Percentiles rank a stretch among this genome's conserved stretches.
Conservation (phyloP, 371 early-diverging fungal genomes). For the Apophysomyces sp. region DNA sequence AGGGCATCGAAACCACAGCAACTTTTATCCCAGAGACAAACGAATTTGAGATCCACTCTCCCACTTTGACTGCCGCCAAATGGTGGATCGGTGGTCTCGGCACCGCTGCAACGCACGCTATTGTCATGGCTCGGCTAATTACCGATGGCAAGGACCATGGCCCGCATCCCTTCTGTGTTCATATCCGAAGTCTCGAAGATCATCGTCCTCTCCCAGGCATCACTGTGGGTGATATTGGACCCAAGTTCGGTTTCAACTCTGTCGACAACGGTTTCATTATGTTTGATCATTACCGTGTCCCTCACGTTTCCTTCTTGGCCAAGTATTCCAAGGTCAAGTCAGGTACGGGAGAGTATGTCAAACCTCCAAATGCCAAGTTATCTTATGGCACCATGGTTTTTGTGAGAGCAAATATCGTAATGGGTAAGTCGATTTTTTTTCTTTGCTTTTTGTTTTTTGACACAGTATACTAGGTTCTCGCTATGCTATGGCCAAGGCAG, state of each 20-base stretch:
- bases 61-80: slow-evolving; percentile 71
- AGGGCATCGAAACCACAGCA: slow-evolving; percentile 86
- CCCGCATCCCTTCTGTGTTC: slow-evolving; percentile 77
- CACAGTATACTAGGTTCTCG: slow-evolving; percentile 25
- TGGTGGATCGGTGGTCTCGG: slow-evolving; percentile 94
- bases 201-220: slow-evolving; percentile 69
- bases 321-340: slow-evolving; percentile 66
- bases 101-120: slow-evolving; percentile 76
- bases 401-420: slow-evolving; percentile 66
- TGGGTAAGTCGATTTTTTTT: slow-evolving; percentile 25
- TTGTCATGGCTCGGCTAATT: slow-evolving; percentile 78
- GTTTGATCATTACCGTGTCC: slow-evolving; percentile 70
- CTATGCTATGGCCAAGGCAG: slow-evolving; percentile 73
- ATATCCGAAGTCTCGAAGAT: slow-evolving; percentile 63
- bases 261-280: slow-evolving; percentile 87
- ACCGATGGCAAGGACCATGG: slow-evolving; percentile 71
- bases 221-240: slow-evolving; percentile 79
- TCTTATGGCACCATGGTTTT: slow-evolving; percentile 83
- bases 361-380: slow-evolving; percentile 76
- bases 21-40: slow-evolving; percentile 70
- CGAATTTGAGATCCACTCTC: slow-evolving; percentile 77
- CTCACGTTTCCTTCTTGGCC: slow-evolving; percentile 73
- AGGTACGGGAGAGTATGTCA: slow-evolving; percentile 67
- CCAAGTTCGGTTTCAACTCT: slow-evolving; percentile 77
- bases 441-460: not conserved